Evolutionary conservation across 306 rosid genomes (phyloP).

Genomic region (Canavalia ensiformis): DNA sequence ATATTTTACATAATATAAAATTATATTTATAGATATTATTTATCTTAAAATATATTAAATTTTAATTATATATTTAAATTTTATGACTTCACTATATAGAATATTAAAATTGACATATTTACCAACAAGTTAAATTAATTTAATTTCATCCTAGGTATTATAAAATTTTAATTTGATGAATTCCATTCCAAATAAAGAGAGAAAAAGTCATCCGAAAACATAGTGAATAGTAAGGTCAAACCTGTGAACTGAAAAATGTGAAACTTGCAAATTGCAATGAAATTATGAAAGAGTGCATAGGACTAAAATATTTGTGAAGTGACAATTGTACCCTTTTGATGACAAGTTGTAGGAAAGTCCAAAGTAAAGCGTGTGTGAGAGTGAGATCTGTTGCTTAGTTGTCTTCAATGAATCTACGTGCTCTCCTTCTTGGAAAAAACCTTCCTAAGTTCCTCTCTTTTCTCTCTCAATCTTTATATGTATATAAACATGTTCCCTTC

Average conservation of each 20-base stretch:
- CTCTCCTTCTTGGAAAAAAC: slow-evolving; percentile 71
- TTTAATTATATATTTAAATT: no score
- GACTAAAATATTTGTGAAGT: neutral
- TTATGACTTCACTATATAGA: no score
- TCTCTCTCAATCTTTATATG: slow-evolving; percentile 32
- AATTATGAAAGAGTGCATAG: neutral
- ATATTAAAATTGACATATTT: no score
- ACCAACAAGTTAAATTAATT: no score
- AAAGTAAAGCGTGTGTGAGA: slow-evolving; percentile 32
- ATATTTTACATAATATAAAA: no score
- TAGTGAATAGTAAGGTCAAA: no score
- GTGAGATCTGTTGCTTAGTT: slow-evolving; percentile 58
- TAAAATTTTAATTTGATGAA: no score
- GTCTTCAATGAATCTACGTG: slow-evolving; percentile 62
- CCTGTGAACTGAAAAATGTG: neutral
- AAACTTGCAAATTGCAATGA: neutral
- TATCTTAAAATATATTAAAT: no score
- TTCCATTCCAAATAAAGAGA: no score
- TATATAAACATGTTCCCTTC: slow-evolving; percentile 33
- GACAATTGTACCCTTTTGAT: slow-evolving; percentile 56
- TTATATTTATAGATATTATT: no score
- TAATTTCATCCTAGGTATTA: no score
- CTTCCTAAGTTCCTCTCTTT: slow-evolving; percentile 34
- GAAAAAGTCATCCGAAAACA: no score
- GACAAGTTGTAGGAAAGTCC: slow-evolving; percentile 56